Percentiles rank a stretch among this genome's conserved stretches.
Conservation (phyloP, 768 basidiomycete genomes). For the Ramaria sp. region DNA sequence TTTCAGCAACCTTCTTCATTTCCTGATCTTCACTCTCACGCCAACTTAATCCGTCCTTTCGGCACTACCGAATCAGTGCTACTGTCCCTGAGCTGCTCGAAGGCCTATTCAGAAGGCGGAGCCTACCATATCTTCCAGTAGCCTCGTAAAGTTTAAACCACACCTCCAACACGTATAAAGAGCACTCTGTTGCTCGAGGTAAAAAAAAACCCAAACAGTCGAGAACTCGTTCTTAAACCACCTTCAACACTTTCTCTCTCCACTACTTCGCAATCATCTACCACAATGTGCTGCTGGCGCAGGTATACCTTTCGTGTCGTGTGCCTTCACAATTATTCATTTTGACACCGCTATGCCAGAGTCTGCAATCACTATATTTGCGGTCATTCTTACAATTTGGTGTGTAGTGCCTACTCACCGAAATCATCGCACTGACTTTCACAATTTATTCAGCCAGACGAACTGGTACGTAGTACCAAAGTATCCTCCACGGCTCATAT, state of each 20-base stretch:
- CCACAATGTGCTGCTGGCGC: conserved; percentile 59
- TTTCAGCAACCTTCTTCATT: background rate
- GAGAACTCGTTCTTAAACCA: conserved; percentile 8
- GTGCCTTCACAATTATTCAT: background rate
- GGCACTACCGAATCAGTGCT: background rate
- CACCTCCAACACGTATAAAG: background rate
- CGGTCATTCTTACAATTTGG: conserved; percentile 41
- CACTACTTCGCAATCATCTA: conserved; percentile 1
- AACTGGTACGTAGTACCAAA: conserved; percentile 32
- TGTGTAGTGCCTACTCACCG: conserved; percentile 20
- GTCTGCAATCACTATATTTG: conserved; percentile 58
- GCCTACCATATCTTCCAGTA: conserved; percentile 3
- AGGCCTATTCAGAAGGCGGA: conserved; percentile 4
- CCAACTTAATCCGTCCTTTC: conserved; percentile 3
- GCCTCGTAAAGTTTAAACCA: background rate
- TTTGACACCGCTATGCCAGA: conserved; percentile 24
- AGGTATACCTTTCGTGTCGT: conserved; percentile 34
- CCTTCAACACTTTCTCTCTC: conserved; percentile 15
- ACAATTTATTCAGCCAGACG: conserved; percentile 36
- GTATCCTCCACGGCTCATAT: conserved; percentile 8
- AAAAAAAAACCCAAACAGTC: background rate
- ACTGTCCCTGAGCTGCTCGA: conserved; percentile 4
- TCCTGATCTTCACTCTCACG: conserved; percentile 9
- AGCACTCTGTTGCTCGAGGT: background rate
- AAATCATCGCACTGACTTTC: background rate